Conservation (phyloP, 1,284 basidiomycete genomes). For the Cutaneotrichosporon spelunceum region DNA sequence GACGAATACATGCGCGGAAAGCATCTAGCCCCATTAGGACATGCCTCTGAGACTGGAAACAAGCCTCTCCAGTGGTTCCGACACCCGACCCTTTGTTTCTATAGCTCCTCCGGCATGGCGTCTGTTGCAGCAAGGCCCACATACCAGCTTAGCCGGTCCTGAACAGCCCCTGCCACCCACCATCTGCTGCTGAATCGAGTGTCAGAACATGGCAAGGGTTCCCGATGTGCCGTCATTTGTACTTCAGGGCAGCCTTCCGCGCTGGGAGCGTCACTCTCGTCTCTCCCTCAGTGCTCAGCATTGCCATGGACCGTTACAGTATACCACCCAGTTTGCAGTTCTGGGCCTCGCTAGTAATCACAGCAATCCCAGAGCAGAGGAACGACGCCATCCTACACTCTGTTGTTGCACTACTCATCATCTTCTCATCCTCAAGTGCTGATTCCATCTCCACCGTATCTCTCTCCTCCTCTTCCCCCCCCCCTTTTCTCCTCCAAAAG, state of each 20-base stretch:
- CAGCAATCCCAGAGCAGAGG: background rate
- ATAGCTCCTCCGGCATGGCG: too few species aligned
- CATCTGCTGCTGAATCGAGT: background rate
- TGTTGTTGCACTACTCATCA: background rate
- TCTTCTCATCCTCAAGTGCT: background rate
- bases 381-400: background rate
- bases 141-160: background rate
- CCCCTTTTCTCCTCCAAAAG: background rate
- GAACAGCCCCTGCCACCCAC: background rate
- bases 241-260: background rate
- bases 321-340: too few species aligned
- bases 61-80: background rate
- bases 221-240: background rate
- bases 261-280: background rate
- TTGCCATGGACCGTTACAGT: background rate
- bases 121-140: background rate
- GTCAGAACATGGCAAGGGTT: background rate
- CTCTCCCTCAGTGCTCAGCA: background rate
- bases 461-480: background rate
- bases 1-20: background rate
- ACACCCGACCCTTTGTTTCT: too few species aligned
- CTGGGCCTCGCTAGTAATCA: too few species aligned
- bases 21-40: background rate
- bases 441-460: background rate
- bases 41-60: background rate